Evolutionary conservation across 108 stramenopile genomes (phyloP), one percentile per base, ranked within the genome.

Genomic region (Nitzschia sp.): DNA sequence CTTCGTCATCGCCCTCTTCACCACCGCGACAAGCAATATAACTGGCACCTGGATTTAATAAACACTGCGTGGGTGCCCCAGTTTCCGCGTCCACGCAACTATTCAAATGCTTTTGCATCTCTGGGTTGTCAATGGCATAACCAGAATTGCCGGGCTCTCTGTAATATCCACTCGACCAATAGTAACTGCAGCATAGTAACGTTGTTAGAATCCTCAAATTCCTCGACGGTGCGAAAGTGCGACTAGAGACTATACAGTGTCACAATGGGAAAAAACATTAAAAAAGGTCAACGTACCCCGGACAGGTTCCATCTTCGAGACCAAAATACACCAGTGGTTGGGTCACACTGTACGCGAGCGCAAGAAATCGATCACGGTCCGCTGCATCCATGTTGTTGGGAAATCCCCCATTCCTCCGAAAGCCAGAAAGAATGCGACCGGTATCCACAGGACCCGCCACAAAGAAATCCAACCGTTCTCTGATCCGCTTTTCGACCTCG

Each of bases 91-190:
- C 56, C 0, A 77, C 31, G 34, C 76, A 77, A 5, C 63, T 36
- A 31, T 72, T 52, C 31, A 52, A 54, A 59, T 77, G 46, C 38
- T 72, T 58, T 22, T 46, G 47, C 65, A 66, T 71, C 3, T 50
- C 35, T n/a, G 65, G n/a, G 27, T 77, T 62, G n/a, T 60, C 44
- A 8, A 67, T 22, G 2, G 35, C 15, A 44, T 66, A 77, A 15
- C 76, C 76, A 5, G 65, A 59, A 45, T 72, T 67, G 3, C 70
- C 76, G 6, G 76, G 76, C 30, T 77, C 76, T 1, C 76, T 63
- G 31, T 77, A 77, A 28, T 53, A 71, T 1, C 35, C 69, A 27
- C 35, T 45, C 23, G 41, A 29, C 32, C 52, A 33, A 63, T 31
- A 71, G 28, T 71, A 71, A 2, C 62, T 63, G 50, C n/a, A 46